Evolutionary conservation across 768 basidiomycete genomes (phyloP), one percentile per base, ranked within the genome.

Genomic region (Russula olivacea): DNA sequence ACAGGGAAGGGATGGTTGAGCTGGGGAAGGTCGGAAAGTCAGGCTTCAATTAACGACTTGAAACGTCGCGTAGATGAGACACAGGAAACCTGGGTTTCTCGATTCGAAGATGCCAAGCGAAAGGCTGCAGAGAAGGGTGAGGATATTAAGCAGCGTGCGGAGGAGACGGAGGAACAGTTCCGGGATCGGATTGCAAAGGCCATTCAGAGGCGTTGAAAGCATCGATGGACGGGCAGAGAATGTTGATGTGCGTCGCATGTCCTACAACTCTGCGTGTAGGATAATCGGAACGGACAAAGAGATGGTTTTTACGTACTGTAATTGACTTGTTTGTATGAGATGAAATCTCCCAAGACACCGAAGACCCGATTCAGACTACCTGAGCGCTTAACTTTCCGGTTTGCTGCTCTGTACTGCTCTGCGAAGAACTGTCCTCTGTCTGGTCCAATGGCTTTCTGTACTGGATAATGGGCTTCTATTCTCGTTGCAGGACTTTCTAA

Each of bases 121-220:
- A 47, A 45, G 50, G 65, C 65, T 8, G 38, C 30, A 21, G 48
- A 32, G 55, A 66, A 64, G 32, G 65, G 65, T 1, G 65, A 66
- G 55, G 63, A 66, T 12, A 55, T 66, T 14, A 53, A 45, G 43
- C 63, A 49, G 30, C 58, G 63, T 25, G 58, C 40, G 41, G 55
- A 19, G 14, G 65, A 66, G 63, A 64, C 63, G 28, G 65, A 66
- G 58, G 65, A 66, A 55, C 54, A 66, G 12, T 66, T 59, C 34
- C 52, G 49, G 12, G 43, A 50, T 12, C 49, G 65, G 54, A 65
- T 66, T 28, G 63, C 54, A 25, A 59, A 65, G 41, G 63, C 58
- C 30, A 52, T 66, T 48, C 45, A 51, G 52, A 43, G 40, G 36
- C 52, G 34, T 57, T 66, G 51, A 66, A 30, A 30, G 47, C 9